Base-by-base conservation (phyloP, 148 eudicot species). In the Talinum fruticosum region DNA sequence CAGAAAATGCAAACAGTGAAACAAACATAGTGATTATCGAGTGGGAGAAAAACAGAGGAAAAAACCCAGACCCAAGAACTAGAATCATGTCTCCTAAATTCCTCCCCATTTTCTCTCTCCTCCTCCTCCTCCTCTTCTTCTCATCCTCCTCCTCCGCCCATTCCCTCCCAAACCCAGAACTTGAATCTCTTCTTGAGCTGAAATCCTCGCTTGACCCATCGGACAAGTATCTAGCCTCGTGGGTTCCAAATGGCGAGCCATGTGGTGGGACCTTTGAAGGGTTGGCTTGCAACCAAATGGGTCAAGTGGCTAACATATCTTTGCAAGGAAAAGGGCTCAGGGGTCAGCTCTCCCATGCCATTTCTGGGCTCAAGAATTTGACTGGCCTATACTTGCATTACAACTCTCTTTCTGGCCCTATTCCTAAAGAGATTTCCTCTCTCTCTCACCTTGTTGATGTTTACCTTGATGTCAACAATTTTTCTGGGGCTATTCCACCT, bases 311-410 rank as follows among this genome's bases (percentile, higher is more conserved):
- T 47, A 96, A 91, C 83, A 91, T 96, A 78, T 90, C 99, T 0
- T 73, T 96, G 71, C 99, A 96, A 85, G 99, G 99, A 0, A 93
- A 91, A 81, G 90, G 97, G 18, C 90, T 93, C 28, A 66, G 71
- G 65, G 99, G 99, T 54, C 87, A 87, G 45, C 79, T 96, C 14
- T 96, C 99, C 0, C 89, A 93, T 61, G 90, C 94, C 59, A 72
- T 96, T 69, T 89, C 82, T 66, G 86, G 76, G 71, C 90, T 96
- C 32, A 83, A 71, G 54, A 85, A 87, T 68, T 85, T 96, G 84
- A 96, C 89, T 68, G 99, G 94, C 2, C 49, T 96, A 37, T 96
- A 93, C 75, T 83, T 96, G 88, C 99, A 96, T 88, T 96, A 93
- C 75, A 96, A 96, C 81, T 85, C 92, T 38, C 85, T 96, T 79